Percentiles rank a stretch among this genome's conserved stretches.
phyloP scores from a whole-genome alignment of 2,329 filamentous ascomycete species.

The Dothistroma septosporum region DNA sequence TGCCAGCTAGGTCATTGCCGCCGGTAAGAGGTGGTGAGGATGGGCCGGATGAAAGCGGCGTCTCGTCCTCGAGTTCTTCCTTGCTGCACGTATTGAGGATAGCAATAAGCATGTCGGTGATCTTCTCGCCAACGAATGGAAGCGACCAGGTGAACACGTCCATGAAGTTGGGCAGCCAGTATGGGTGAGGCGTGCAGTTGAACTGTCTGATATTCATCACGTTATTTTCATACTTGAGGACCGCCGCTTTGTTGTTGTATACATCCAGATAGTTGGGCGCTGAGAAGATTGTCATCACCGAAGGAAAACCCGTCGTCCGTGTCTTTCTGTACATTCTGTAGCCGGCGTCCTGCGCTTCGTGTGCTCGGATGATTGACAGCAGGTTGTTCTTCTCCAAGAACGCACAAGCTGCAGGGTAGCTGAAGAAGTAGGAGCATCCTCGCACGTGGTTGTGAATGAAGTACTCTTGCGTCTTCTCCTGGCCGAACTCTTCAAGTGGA shows the following conservation, averaged over 20 bases:
- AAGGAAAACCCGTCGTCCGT: slow-evolving; percentile 93
- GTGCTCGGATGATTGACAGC: slow-evolving; percentile 91
- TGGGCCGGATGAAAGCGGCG: slow-evolving; percentile 68
- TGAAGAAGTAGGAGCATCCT: slow-evolving; percentile 99
- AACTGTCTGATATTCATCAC: slow-evolving; percentile 99
- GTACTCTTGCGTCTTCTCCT: slow-evolving; percentile 97
- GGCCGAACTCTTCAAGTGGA: slow-evolving; percentile 94
- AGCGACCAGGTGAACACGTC: slow-evolving; percentile 99
- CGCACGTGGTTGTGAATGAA: slow-evolving; percentile 98
- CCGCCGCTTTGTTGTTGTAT: slow-evolving; percentile 99
- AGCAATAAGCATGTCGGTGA: slow-evolving; percentile 98
- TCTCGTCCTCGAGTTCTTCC: slow-evolving; percentile 87
- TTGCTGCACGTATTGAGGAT: slow-evolving; percentile 99
- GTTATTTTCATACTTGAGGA: slow-evolving; percentile 99
- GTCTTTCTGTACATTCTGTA: slow-evolving; percentile 99
- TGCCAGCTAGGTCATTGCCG: slow-evolving; percentile 29
- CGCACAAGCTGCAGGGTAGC: slow-evolving; percentile 91
- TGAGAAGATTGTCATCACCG: slow-evolving; percentile 99
- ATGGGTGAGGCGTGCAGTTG: slow-evolving; percentile 98
- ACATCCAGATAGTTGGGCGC: slow-evolving; percentile 98
- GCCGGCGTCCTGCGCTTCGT: slow-evolving; percentile 96
- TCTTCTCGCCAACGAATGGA: slow-evolving; percentile 95
- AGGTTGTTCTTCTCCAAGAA: slow-evolving; percentile 99
- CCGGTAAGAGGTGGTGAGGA: slow-evolving; percentile 64
- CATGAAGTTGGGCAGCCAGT: slow-evolving; percentile 99